Conservation (phyloP, 2,329 filamentous ascomycete species). For the Epichloe coenophiala region DNA sequence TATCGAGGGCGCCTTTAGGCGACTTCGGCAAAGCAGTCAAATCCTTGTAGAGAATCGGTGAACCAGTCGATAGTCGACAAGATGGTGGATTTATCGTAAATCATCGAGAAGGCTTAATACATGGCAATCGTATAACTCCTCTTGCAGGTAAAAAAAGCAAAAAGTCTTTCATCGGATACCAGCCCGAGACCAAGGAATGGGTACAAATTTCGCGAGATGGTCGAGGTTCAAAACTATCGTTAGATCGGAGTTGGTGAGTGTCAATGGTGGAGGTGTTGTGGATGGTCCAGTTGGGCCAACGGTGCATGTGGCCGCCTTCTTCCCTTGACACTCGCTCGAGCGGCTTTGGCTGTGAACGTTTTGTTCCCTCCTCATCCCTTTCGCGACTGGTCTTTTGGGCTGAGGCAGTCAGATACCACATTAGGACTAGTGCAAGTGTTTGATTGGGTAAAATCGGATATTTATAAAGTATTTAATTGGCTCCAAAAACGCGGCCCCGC, state of each 20-base stretch:
- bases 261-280: neutral
- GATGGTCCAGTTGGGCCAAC: neutral
- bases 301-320: neutral
- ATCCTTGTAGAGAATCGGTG: neutral
- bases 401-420: too few relatives aligned
- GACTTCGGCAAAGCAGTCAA: neutral
- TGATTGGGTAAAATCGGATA: too few relatives aligned
- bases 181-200: neutral
- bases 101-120: conserved; percentile 1
- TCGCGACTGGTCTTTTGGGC: too few relatives aligned
- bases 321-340: neutral
- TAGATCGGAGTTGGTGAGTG: neutral
- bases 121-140: neutral
- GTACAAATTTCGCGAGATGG: neutral
- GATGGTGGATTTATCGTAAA: neutral
- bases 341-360: neutral
- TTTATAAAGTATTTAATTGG: too few relatives aligned
- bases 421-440: too few relatives aligned
- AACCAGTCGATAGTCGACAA: conserved; percentile 1
- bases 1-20: neutral
- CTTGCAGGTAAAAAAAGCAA: neutral
- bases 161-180: neutral
- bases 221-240: neutral
- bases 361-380: neutral
- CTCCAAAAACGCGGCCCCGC: too few relatives aligned